Base-by-base conservation (phyloP, 106 monocot species). In the Cymbidium sinense region DNA sequence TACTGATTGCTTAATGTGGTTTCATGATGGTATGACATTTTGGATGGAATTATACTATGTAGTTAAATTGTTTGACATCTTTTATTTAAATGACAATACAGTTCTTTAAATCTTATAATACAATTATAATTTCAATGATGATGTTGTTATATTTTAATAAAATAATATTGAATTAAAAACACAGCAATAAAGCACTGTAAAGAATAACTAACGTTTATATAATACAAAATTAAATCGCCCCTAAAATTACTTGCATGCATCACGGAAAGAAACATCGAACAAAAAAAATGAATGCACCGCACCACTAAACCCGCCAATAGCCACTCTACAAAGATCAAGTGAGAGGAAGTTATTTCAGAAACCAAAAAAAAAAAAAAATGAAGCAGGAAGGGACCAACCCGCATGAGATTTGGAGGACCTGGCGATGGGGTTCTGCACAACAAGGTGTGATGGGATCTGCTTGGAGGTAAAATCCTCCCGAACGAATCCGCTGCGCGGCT, bases 361-460 rank as follows among this genome's bases (percentile, higher is more conserved):
- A 19, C 37, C 39, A 2, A n/a, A 71, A 37, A 35, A 71, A 21
- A 71, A 37, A 35, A 71, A 21, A 0, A 39, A 0, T 36, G 37
- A 39, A 36, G 15, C 67, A 67, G 67, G 29, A 67, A 33, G 17
- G 12, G 29, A 67, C 67, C 31, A 21, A 95, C 95, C 95, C 19
- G 87, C 87, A 76, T 86, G 89, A 6, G 89, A 82, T 75, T 37
- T 82, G 27, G 55, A 44, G 9, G 89, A 89, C 25, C 94, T 81
- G 31, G 78, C 51, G 61, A 85, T 41, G 15, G 98, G 98, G 75
- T 98, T 94, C 90, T 98, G 94, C 7, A 94, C 94, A 69, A 98
- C 81, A 52, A 89, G 54, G 78, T 94, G 90, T 3, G 88, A 88
- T 41, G 88, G 94, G n/a, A 70, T 34, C 70, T 81, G 41, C 85